Evolutionary conservation across 192 early-diverging fungal species (phyloP), one percentile per base, ranked within the genome.

Genomic region (Phycomyces blakesleeanus): DNA sequence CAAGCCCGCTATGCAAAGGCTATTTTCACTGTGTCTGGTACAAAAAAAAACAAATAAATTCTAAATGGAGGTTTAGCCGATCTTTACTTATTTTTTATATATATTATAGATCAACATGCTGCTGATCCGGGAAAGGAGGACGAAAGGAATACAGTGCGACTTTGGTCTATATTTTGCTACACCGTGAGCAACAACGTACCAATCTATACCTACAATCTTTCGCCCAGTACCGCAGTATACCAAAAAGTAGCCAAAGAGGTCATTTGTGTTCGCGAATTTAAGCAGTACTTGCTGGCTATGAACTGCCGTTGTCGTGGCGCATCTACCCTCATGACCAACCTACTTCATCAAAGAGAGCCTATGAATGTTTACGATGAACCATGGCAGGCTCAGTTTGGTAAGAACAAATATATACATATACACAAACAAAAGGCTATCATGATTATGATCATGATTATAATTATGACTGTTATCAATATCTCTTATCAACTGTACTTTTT

Each of bases 81-180:
- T n/a, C n/a, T n/a, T n/a, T n/a, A n/a, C n/a, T n/a, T n/a, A n/a
- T n/a, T n/a, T n/a, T n/a, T n/a, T n/a, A n/a, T n/a, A n/a, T n/a
- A n/a, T n/a, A n/a, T n/a, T n/a, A n/a, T 62, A 72, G 83, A 85
- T 68, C 71, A 79, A 21, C 62, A 68, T 47, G 75, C 78, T 10
- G 38, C 72, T 9, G 77, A 82, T 55, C 60, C 75, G n/a, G 65
- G 72, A 25, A 67, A 75, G 24, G 84, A 89, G 76, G 87, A 89
- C 62, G 83, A 87, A 39, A 66, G 82, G 61, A 89, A 87, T 51
- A 86, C 85, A 9, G 68, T 87, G 2, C 63, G 86, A 7, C 75
- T 84, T 2, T 89, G 85, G 87, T 84, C 85, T 12, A 69, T 89
- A 26, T 80, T 85, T 38, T 68, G 73, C 21, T 81, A 84, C 52